These are phyloP conservation scores for Phytophthora pluvialis DNA, from an alignment of 352 stramenopile genomes.

Conservation along the genomic window DNA sequence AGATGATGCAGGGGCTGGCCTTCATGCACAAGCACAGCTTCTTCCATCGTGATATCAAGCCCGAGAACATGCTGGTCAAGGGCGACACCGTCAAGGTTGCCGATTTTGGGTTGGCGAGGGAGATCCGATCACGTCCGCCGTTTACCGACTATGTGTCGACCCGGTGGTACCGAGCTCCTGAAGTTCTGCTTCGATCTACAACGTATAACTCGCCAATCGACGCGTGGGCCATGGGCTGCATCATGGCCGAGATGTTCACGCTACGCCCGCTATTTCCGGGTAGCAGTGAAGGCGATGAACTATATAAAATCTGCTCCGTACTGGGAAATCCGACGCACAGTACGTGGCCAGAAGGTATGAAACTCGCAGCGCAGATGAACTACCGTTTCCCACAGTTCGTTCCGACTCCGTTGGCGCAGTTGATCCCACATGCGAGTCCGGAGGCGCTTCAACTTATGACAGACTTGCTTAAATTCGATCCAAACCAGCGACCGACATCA, in stretches of 20 bases:
- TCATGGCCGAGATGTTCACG: slow-evolving; percentile 98
- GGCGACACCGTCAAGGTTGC: slow-evolving; percentile 97
- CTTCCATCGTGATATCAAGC: slow-evolving; percentile 99
- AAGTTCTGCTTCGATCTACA: slow-evolving; percentile 95
- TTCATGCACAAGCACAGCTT: slow-evolving; percentile 99
- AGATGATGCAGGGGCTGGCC: slow-evolving; percentile 97
- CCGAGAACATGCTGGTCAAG: slow-evolving; percentile 97
- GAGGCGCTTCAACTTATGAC: slow-evolving; percentile 94
- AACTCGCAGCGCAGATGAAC: slow-evolving; percentile 95
- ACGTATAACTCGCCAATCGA: slow-evolving; percentile 98
- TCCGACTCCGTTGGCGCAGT: slow-evolving; percentile 81
- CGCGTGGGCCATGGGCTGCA: slow-evolving; percentile 97
- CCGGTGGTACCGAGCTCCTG: slow-evolving; percentile 98
- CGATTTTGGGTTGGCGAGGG: slow-evolving; percentile 98
- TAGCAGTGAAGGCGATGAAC: slow-evolving; percentile 96
- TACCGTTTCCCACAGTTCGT: slow-evolving; percentile 97
- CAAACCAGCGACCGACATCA: slow-evolving; percentile 92
- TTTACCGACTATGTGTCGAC: slow-evolving; percentile 99
- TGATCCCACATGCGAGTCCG: slow-evolving; percentile 92
- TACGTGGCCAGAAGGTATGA: slow-evolving; percentile 95
- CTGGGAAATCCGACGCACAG: slow-evolving; percentile 91
- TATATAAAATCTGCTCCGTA: slow-evolving; percentile 98
- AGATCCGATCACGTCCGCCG: slow-evolving; percentile 90
- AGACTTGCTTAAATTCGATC: slow-evolving; percentile 94
- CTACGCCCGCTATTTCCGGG: slow-evolving; percentile 97